Base-by-base conservation (phyloP, 164 flowering plant genomes). In the Piper longum region DNA sequence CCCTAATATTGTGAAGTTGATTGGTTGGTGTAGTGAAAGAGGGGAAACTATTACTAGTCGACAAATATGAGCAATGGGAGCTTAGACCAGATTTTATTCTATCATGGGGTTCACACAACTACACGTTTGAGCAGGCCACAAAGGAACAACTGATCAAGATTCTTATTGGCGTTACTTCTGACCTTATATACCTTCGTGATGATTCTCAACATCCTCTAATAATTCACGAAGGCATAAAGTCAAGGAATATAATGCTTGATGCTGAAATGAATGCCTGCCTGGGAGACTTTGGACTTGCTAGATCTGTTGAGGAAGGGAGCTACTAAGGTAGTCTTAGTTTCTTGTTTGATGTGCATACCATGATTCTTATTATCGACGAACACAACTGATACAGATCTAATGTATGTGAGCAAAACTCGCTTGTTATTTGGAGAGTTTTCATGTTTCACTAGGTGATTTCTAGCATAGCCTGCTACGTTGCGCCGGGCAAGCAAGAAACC, bases 1-100 rank as follows among this genome's bases (percentile, higher is more conserved):
- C 77, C 76, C 67, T 67, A 85, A 85, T 62, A 80, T 86, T 0
- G 85, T 84, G 13, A 79, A 75, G 65, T 44, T 86, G 11, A 61
- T 79, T 1, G 89, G 87, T 43, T 84, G 89, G 92, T 84, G 89
- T 69, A 69, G 77, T 58, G 36, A 14, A 16, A 71, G 69, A 8
- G 61, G 57, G 2, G 87, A 82, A 26, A 66, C 79, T 80, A n/a
- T 79, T 86, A 16, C 67, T 86, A 1, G 85, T 83, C 0, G 81
- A 83, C 40, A 82, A 84, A 63, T 79, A 43, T 78, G 86, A 83
- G 86, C 0, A 73, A 79, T 54, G 82, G 85, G 2, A 84, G 89
- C 78, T 66, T 86, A 16, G 87, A 84, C 44, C 76, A 73, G 64
- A 70, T 62, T 73, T 63, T 85, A 45, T 83, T 66, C 57, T 12